These are phyloP conservation scores for Moringa oleifera DNA, from an alignment of 345 rosid genomes.

Conservation along the genomic window DNA sequence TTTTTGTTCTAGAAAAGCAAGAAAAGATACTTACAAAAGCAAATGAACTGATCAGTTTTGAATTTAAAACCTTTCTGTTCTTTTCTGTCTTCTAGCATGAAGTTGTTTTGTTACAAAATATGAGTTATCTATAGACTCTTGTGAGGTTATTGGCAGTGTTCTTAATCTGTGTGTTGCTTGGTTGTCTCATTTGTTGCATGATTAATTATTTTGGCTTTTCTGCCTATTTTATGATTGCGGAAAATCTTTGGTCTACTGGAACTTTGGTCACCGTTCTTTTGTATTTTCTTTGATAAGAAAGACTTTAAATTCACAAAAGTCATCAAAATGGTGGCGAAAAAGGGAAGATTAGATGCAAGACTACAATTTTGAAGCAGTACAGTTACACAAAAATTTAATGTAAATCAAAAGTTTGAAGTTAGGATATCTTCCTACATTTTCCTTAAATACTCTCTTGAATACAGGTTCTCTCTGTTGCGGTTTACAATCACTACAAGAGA, in stretches of 20 bases:
- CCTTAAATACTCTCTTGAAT: conserved; percentile 4
- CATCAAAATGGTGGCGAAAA: too few relatives aligned
- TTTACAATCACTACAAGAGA: conserved; percentile 97
- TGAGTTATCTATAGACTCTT: too few relatives aligned
- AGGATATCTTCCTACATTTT: too few relatives aligned
- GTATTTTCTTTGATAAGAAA: too few relatives aligned
- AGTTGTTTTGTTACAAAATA: too few relatives aligned
- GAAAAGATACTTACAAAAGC: neutral
- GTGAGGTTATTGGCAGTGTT: too few relatives aligned
- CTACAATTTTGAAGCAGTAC: too few relatives aligned
- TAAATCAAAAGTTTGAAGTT: too few relatives aligned
- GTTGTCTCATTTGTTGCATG: neutral
- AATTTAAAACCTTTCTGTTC: neutral
- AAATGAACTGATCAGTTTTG: neutral
- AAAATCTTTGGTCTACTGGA: neutral
- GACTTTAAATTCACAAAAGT: too few relatives aligned
- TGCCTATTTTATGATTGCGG: neutral
- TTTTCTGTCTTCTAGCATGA: too few relatives aligned
- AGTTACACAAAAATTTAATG: too few relatives aligned
- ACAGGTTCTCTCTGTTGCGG: conserved; percentile 97
- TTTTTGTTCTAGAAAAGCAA: conserved; percentile 1
- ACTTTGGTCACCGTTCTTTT: neutral
- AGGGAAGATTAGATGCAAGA: too few relatives aligned
- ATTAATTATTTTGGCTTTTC: neutral
- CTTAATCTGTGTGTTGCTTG: neutral